Evolutionary conservation across 2,329 filamentous ascomycete species (phyloP), one percentile per base, ranked within the genome.

Genomic region (Fusarium nodosum): DNA sequence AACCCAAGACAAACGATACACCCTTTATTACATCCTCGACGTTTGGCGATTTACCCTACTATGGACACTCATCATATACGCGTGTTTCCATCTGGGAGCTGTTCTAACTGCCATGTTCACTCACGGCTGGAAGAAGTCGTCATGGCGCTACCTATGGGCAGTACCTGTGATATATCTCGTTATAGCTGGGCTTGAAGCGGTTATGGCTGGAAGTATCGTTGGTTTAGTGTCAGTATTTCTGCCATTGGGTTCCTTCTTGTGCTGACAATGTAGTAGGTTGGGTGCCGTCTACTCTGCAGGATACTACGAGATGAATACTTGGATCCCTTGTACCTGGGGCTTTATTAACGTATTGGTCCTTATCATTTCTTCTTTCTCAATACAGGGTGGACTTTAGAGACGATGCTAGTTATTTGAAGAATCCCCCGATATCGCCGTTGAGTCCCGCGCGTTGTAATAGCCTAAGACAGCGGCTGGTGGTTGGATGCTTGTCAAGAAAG

Each of bases 281-380:
- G 93, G 92, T 15, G 92, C 91, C 11, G 88, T 95, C 36, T 97
- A 97, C 77, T 87, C 89, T 72, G 87, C 91, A 4, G 94, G 93
- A 44, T 93, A 91, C 79, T 97, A 95, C 77, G 86, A 90, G 74
- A 96, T 97, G 93, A 95, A 93, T 46, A 97, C 94, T 0, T 97
- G 94, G 94, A 92, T 97, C 53, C 94, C 94, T 0, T 91, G 96
- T 75, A 87, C 94, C 24, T 97, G 94, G 94, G 93, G 89, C 1
- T 86, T 93, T 76, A 91, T 95, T 78, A 97, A 93, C 77, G 90
- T 95, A 12, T 79, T 97, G 47, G 86, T 97, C 31, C 83, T 97
- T 46, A 89, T 97, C 51, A 84, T 97, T 66, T 96, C 93, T 7
- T 96, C 93, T 6, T 97, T 97, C 78, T 93, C 93, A n/a, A 94